Base-by-base conservation (phyloP, 202 grass and related monocot species). In the Dendrocalamus latiflorus region DNA sequence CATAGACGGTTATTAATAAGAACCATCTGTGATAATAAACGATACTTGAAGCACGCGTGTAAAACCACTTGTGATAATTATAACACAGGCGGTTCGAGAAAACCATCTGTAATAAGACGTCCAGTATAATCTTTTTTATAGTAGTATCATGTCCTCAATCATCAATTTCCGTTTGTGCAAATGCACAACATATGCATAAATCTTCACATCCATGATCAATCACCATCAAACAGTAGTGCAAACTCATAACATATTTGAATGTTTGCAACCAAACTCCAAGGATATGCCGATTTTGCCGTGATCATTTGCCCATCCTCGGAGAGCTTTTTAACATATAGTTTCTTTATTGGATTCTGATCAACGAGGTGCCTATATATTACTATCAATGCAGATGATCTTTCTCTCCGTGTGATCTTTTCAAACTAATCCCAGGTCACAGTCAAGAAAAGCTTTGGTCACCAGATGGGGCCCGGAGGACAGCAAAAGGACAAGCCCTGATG, bases 401-500 rank as follows among this genome's bases (percentile, higher is more conserved):
- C 44, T 73, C 68, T 34, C 14, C n/a, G 68, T 59, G 58, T 69
- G 75, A 68, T 68, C 41, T 74, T 84, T 68, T 68, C 59, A 34
- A 86, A 72, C 53, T 16, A 84, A 85, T 81, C 80, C 43, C 26
- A 78, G 47, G 66, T 85, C 87, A 78, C 82, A 72, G 78, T 90
- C 85, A 88, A 79, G 72, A 71, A 72, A 88, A 87, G 45, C 70
- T 68, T 60, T 72, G 67, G 75, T 28, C 57, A 80, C 65, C 76
- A 76, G 34, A 83, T 65, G 50, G 62, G 68, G 65, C n/a, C 81
- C 81, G 36, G 70, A 82, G 79, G 84, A 83, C 81, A 83, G 77
- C 56, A 58, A 90, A 75, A 82, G 83, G 78, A 75, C 77, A 83
- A 85, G 37, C 66, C 69, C 60, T 81, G 77, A 93, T 90, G 83